phyloP scores from a whole-genome alignment of 23 red algal genomes.

The Gracilaria domingensis region DNA sequence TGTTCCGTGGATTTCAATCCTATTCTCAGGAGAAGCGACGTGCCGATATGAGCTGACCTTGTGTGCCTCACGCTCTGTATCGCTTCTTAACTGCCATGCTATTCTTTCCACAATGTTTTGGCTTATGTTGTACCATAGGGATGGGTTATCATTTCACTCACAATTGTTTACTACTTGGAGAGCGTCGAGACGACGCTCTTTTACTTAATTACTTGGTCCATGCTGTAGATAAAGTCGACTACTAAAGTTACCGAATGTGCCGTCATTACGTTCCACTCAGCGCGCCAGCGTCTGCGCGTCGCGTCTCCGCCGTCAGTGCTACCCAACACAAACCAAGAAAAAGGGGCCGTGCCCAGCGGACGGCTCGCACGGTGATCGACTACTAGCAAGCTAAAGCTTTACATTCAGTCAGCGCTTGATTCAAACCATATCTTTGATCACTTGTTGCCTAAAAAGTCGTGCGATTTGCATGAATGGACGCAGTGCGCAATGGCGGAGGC shows the following conservation, averaged over 20 bases:
- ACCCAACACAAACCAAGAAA: background rate
- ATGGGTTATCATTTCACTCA: background rate
- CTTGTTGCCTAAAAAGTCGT: background rate
- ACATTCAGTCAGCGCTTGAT: background rate
- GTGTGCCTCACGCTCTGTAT: no score
- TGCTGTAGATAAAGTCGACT: background rate
- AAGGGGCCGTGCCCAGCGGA: background rate
- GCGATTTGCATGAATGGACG: background rate
- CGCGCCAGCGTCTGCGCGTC: background rate
- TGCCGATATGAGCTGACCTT: background rate
- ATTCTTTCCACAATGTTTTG: background rate
- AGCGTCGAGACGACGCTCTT: no score
- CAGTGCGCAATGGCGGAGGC: background rate
- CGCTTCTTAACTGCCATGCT: background rate
- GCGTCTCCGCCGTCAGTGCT: no score
- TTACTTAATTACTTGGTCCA: background rate
- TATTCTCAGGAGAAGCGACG: slow-evolving; percentile 23
- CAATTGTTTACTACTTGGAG: background rate
- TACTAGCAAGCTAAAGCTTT: background rate
- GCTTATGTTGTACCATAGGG: background rate
- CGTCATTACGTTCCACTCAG: background rate
- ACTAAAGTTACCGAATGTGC: background rate
- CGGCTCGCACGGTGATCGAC: background rate
- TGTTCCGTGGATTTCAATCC: slow-evolving; percentile 33
- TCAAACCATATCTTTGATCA: background rate